phyloP scores from a whole-genome alignment of 1,284 basidiomycete genomes.

The Takashimella koratensis region DNA sequence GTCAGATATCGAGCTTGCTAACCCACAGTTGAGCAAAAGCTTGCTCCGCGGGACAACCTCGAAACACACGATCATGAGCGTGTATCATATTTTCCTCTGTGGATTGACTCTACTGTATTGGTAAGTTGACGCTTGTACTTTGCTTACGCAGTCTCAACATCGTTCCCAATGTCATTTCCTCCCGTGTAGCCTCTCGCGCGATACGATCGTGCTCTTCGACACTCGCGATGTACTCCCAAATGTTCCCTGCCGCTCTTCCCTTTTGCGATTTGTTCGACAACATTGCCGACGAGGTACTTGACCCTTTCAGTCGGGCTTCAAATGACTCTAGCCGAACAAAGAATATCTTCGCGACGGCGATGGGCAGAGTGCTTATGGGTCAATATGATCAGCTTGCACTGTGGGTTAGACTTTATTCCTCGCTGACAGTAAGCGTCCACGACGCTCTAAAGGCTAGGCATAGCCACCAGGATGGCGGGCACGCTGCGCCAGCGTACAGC shows the following conservation, averaged over 20 bases:
- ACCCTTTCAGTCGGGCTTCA: no score
- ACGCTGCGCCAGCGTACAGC: no score
- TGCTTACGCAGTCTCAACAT: no score
- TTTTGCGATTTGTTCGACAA: conserved; percentile 19
- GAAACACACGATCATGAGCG: conserved; percentile 10
- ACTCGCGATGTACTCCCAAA: conserved; percentile 16
- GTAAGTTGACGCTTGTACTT: no score
- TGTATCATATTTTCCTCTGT: conserved; percentile 16
- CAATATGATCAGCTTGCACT: not conserved
- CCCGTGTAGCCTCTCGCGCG: conserved; percentile 9
- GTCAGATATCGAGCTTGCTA: not conserved
- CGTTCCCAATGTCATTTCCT: not conserved
- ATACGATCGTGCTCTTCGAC: conserved; percentile 19
- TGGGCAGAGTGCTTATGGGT: not conserved
- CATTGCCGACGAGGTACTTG: conserved; percentile 15
- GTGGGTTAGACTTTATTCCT: not conserved
- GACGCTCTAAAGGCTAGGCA: no score
- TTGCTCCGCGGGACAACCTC: conserved; percentile 12
- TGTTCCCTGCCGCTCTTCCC: conserved; percentile 13
- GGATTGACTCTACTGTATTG: conserved; percentile 18
- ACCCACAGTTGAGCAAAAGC: conserved; percentile 9
- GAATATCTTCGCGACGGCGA: not conserved
- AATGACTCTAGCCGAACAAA: not conserved
- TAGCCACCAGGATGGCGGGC: no score
- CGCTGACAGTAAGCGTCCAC: no score